Evolutionary conservation across 208 protist species (phyloP), one percentile per base, ranked within the genome.

Genomic region (Wallacemonas sp.): DNA sequence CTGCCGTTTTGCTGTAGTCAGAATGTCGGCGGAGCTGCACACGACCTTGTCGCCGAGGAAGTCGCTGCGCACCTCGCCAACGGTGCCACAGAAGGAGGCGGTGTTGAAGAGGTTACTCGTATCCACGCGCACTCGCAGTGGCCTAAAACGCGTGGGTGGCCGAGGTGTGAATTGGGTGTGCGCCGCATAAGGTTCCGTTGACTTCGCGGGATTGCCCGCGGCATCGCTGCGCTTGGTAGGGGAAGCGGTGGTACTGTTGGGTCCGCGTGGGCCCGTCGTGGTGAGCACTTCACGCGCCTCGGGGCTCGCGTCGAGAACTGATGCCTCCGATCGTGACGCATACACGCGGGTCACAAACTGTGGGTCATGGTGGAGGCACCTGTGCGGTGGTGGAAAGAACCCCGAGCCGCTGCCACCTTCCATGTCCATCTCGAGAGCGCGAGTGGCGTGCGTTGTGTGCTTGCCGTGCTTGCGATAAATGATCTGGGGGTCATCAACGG

Each of bases 91-190:
- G 66, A 76, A 63, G 42, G 68, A 60, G 12, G 17, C 46, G 1
- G n/a, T 29, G 36, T 76, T 45, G 45, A 42, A 67, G 21, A 87
- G 50, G 46, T 76, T 57, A 26, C 59, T 76, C 1, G 70, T 68
- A 37, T 84, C 81, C 26, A 87, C 69, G 30, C 66, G 53, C 6
- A 87, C 65, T 19, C 77, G 77, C 24, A 87, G 33, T 0, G 81
- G 81, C 12, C 48, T 29, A 53, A 53, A 70, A 2, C 13, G 30
- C n/a, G 24, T 26, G 12, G 50, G 50, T 13, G 50, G 13, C 12
- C 30, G 50, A 8, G 50, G 29, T 13, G 26, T 32, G 21, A 57
- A 57, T 6, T 19, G 41, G 22, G 10, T n/a, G n/a, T n/a, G 41
- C 41, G 17, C 0, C 15, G 15, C 41, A 6, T 21, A 6, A 6